Conservation (phyloP, 2,329 filamentous ascomycete genomes). For the Macrophomina phaseolina region DNA sequence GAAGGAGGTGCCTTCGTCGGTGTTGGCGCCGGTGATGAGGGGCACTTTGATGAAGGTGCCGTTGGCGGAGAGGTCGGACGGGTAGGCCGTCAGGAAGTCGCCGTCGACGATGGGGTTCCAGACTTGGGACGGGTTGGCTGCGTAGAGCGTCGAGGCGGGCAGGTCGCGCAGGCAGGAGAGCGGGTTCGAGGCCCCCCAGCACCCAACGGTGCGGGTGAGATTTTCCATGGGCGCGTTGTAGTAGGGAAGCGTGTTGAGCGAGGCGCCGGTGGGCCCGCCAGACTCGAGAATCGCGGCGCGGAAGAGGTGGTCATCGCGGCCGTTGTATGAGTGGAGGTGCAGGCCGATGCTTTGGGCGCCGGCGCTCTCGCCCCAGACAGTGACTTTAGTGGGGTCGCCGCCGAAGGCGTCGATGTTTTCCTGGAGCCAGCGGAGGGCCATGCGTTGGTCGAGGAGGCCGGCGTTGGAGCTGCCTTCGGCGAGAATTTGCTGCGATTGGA, state of each 20-base stretch:
- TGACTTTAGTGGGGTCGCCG: constrained; percentile 44
- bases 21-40: constrained; percentile 67
- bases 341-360: constrained; percentile 47
- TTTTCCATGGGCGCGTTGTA: constrained; percentile 33
- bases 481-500: constrained; percentile 61
- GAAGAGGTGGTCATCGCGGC: constrained; percentile 50
- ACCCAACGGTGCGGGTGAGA: constrained; percentile 12
- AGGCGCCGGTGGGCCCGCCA: constrained; percentile 41
- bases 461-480: constrained; percentile 54
- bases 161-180: constrained; percentile 46
- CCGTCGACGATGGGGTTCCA: constrained; percentile 36
- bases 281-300: constrained; percentile 48
- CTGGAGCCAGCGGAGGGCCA: constrained; percentile 50
- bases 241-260: constrained; percentile 41
- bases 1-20: constrained; percentile 68
- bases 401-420: constrained; percentile 53
- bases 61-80: constrained; percentile 34
- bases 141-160: constrained; percentile 36
- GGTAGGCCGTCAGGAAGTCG: constrained; percentile 35
- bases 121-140: constrained; percentile 32
- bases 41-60: constrained; percentile 68
- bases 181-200: constrained; percentile 10
- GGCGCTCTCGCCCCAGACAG: constrained; percentile 46
- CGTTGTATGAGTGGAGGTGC: constrained; percentile 46
- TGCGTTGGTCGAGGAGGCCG: constrained; percentile 46